Conservation (phyloP, 1,139 yeast species). For the Saccharomyces hybrid region DNA sequence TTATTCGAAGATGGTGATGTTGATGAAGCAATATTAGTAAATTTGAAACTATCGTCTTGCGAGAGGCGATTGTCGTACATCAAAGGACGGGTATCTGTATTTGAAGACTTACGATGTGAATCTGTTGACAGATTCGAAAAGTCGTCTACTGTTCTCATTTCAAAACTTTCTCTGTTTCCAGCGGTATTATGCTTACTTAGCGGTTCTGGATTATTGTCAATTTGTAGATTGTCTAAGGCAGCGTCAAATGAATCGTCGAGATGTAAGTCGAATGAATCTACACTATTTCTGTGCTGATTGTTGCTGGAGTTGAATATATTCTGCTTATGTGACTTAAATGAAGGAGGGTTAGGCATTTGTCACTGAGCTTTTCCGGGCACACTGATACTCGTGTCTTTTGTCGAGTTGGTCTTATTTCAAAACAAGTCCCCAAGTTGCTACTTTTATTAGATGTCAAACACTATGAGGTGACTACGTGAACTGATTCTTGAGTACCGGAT, state of each 20-base stretch:
- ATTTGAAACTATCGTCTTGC: conserved; percentile 11
- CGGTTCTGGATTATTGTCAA: conserved; percentile 15
- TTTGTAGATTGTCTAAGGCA: conserved; percentile 34
- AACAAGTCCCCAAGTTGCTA: neutral
- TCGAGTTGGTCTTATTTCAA: neutral
- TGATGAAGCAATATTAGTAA: conserved; percentile 3
- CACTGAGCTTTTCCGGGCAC: neutral
- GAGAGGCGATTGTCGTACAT: conserved; percentile 7
- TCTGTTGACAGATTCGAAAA: conserved; percentile 11
- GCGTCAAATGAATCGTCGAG: conserved; percentile 36
- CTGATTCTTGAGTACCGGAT: neutral
- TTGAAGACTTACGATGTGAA: conserved; percentile 22
- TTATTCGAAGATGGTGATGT: conserved; percentile 1
- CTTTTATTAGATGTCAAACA: neutral
- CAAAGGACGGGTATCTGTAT: conserved; percentile 19
- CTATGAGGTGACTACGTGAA: neutral
- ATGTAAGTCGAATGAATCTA: conserved; percentile 33
- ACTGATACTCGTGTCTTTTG: neutral
- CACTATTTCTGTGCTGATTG: conserved; percentile 18
- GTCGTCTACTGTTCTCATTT: conserved; percentile 23
- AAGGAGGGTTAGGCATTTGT: conserved; percentile 1
- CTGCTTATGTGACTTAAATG: neutral
- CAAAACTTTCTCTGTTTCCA: conserved; percentile 21
- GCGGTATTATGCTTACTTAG: conserved; percentile 8
- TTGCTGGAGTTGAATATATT: neutral